These are phyloP conservation scores for Ophidiomyces ophidiicola DNA, from an alignment of 2,329 filamentous ascomycete species.

Conservation along the genomic window DNA sequence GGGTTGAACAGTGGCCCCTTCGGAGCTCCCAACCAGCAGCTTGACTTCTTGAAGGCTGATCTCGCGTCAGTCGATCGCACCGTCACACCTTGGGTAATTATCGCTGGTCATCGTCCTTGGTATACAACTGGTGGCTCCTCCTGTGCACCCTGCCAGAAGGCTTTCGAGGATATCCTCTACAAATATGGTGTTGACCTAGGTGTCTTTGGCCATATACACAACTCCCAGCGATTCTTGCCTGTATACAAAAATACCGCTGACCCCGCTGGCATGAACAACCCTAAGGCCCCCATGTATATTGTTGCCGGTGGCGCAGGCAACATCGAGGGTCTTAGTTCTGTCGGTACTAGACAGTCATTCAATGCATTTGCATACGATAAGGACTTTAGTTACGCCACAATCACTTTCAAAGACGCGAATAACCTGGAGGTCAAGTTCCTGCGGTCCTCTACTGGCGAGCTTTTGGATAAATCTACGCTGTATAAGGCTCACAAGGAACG, in stretches of 20 bases:
- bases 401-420: background rate
- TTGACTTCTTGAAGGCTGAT: slow-evolving; percentile 1
- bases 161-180: slow-evolving; percentile 1
- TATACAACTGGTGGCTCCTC: background rate
- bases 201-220: slow-evolving; percentile 1
- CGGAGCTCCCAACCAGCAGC: slow-evolving; percentile 2
- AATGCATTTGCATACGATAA: background rate
- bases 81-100: slow-evolving; percentile 1
- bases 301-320: slow-evolving; percentile 3
- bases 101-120: slow-evolving; percentile 1
- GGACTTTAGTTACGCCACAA: slow-evolving; percentile 4
- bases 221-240: background rate
- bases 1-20: slow-evolving; percentile 1
- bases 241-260: background rate
- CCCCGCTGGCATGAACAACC: slow-evolving; percentile 2
- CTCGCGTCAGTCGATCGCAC: slow-evolving; percentile 1
- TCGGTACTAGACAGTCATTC: background rate
- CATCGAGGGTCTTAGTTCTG: background rate
- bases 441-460: background rate
- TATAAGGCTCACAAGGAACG: slow-evolving; percentile 3
- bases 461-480: slow-evolving; percentile 1
- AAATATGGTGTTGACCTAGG: slow-evolving; percentile 1
- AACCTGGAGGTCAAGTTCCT: background rate
- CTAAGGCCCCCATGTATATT: slow-evolving; percentile 1
- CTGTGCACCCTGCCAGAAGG: background rate